Evolutionary conservation across 2,329 filamentous ascomycete genomes (phyloP).

Genomic region (Alternaria ventricosa): DNA sequence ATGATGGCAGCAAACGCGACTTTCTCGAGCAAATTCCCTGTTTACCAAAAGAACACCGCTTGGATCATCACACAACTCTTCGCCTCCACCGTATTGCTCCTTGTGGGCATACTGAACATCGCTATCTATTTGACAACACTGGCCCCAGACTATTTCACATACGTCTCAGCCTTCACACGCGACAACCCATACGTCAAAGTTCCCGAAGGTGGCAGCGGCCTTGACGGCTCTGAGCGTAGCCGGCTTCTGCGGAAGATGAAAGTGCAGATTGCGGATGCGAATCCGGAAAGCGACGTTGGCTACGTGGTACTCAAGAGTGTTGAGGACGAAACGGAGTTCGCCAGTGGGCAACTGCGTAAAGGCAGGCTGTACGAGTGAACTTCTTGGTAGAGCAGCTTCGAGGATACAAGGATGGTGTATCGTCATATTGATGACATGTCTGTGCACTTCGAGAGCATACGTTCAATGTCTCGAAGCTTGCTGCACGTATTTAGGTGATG

Average conservation of each 20-base stretch:
- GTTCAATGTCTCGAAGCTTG: no score
- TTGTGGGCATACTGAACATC: no score
- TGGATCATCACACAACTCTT: no score
- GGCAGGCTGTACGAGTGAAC: not conserved
- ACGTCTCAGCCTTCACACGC: constrained; percentile 9
- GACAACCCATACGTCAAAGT: constrained; percentile 12
- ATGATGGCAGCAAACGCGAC: no score
- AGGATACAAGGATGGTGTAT: not conserved
- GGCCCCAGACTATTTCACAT: constrained; percentile 8
- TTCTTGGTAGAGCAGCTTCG: not conserved
- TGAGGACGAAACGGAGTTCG: not conserved
- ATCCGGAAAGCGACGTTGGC: not conserved
- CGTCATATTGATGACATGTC: not conserved
- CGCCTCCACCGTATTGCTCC: no score
- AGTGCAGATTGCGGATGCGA: not conserved
- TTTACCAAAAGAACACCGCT: no score
- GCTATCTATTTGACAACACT: no score
- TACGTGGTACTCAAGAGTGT: not conserved
- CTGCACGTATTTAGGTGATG: no score
- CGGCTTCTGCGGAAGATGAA: not conserved
- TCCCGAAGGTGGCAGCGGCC: not conserved
- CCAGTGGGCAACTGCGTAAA: not conserved
- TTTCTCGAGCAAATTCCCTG: no score
- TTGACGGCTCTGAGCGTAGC: constrained; percentile 6
- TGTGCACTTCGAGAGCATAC: no score